Conservation (phyloP, 2,329 filamentous ascomycete species). For the Sporothrix brasiliensis region DNA sequence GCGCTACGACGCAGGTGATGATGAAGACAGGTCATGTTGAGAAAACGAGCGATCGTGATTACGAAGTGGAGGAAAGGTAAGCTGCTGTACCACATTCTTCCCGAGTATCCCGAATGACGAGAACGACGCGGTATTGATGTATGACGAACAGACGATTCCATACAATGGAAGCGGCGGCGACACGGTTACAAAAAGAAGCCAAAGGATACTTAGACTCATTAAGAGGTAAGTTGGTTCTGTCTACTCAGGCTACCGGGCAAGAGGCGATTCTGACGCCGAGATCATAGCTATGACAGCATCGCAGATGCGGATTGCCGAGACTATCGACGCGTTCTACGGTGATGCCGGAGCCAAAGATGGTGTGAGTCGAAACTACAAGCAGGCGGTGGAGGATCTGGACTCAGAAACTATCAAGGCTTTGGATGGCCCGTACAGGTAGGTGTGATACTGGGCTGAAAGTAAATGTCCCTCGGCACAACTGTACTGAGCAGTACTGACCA, state of each 20-base stretch:
- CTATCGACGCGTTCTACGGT: conserved; percentile 98
- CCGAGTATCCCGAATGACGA: not conserved
- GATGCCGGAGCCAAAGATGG: conserved; percentile 93
- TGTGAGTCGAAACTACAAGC: conserved; percentile 95
- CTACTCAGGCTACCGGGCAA: not conserved
- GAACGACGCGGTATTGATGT: not conserved
- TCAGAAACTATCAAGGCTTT: conserved; percentile 98
- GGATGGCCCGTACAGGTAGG: conserved; percentile 82
- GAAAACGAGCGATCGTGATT: conserved; percentile 97
- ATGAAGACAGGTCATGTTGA: conserved; percentile 99
- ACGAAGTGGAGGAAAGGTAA: conserved; percentile 93
- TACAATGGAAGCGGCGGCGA: conserved; percentile 93
- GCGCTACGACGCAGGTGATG: conserved; percentile 99
- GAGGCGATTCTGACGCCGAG: conserved; percentile 16
- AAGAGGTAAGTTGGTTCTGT: conserved; percentile 61
- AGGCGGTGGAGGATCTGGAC: conserved; percentile 96
- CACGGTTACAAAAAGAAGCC: conserved; percentile 92
- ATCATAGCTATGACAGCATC: conserved; percentile 93
- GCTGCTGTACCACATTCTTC: not conserved
- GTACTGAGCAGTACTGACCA: not conserved
- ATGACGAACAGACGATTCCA: conserved; percentile 73
- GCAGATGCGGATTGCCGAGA: conserved; percentile 99
- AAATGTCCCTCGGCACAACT: not conserved
- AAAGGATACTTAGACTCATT: conserved; percentile 97
- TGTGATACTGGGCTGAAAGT: not conserved